Conservation (phyloP, 2,329 filamentous ascomycete species). For the Paecilomyces fulvus region DNA sequence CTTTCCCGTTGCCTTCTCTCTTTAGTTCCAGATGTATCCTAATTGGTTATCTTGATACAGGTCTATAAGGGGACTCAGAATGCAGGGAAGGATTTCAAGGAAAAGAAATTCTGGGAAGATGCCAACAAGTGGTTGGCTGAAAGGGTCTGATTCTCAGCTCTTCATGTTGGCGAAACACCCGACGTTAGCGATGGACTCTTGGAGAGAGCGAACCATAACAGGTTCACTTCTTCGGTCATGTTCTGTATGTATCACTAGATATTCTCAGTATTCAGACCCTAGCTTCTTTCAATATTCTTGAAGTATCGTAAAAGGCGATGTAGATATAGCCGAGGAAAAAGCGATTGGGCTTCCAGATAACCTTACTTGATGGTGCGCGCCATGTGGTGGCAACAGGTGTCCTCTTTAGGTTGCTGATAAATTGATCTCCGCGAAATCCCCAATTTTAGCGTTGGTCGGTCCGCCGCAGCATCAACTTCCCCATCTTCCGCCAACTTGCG, state of each 20-base stretch:
- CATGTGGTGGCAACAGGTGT: slow-evolving; percentile 3
- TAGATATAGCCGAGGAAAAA: background rate
- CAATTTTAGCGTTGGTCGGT: background rate
- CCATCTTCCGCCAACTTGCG: background rate
- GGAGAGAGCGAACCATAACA: background rate
- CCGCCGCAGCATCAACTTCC: background rate
- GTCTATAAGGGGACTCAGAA: slow-evolving; percentile 51
- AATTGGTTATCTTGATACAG: slow-evolving; percentile 24
- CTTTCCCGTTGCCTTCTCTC: slow-evolving; percentile 1
- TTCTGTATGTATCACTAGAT: slow-evolving; percentile 4
- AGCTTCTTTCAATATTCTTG: background rate
- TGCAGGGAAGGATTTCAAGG: slow-evolving; percentile 44
- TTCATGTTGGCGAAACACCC: background rate
- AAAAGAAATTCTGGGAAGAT: slow-evolving; percentile 49
- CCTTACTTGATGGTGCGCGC: background rate
- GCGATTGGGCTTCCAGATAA: background rate
- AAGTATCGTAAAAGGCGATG: background rate
- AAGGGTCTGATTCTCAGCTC: slow-evolving; percentile 20
- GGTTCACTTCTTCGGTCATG: background rate
- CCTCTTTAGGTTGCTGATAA: slow-evolving; percentile 1
- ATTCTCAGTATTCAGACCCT: background rate
- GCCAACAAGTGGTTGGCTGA: slow-evolving; percentile 51
- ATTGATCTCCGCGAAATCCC: background rate
- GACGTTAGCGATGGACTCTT: background rate
- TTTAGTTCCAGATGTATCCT: background rate